Conservation (phyloP, 169 alveolate genomes). For the Besnoitia besnoiti region DNA sequence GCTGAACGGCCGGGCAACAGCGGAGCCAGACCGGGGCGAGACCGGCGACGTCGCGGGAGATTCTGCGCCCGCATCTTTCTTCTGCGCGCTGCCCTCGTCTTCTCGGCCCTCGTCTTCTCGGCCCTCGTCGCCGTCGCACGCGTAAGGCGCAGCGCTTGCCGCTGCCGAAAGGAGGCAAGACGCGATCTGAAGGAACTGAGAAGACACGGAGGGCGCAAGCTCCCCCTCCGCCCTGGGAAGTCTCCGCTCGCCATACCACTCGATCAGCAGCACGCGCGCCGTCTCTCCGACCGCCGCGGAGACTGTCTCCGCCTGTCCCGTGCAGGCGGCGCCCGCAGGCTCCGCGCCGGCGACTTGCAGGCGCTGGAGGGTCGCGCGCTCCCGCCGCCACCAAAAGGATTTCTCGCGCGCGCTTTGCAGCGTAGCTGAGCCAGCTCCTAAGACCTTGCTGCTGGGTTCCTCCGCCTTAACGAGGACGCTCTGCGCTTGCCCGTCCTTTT, state of each 20-base stretch:
- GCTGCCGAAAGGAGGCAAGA: conserved; percentile 24
- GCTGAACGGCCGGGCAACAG: not conserved
- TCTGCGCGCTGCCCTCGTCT: not conserved
- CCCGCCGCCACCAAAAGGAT: not conserved
- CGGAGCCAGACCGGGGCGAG: not conserved
- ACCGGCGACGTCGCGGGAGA: conserved; percentile 17
- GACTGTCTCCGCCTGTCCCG: not conserved
- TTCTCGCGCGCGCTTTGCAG: not conserved
- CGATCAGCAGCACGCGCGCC: not conserved
- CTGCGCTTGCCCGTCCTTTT: not conserved
- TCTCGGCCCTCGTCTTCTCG: not conserved
- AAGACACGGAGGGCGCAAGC: not conserved
- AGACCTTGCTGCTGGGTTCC: not conserved
- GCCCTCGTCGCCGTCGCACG: not conserved
- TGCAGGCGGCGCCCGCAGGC: too few species aligned
- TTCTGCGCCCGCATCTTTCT: not conserved
- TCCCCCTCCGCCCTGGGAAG: not conserved
- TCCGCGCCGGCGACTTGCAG: too few species aligned
- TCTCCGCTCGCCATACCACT: not conserved
- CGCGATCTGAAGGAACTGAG: not conserved
- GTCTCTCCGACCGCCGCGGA: not conserved
- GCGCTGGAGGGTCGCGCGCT: not conserved
- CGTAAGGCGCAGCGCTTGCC: not conserved
- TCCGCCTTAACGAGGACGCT: conserved; percentile 32
- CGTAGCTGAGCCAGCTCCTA: not conserved